phyloP scores from a whole-genome alignment of 2,329 filamentous ascomycete genomes.

The Penicillium palitans region DNA sequence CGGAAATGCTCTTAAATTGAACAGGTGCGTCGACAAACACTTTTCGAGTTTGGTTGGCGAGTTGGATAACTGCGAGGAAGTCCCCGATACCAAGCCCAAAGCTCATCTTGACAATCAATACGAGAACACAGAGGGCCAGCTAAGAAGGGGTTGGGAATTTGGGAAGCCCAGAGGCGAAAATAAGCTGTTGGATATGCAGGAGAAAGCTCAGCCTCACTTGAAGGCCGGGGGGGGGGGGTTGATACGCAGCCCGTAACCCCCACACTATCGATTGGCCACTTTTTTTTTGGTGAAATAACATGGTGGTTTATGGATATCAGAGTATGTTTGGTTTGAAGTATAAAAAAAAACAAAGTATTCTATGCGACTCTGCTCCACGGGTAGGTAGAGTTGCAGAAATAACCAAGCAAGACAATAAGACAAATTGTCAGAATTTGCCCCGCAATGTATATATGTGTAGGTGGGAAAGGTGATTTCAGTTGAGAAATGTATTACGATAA shows the following conservation, averaged over 20 bases:
- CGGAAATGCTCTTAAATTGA: constrained; percentile 10
- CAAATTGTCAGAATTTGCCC: too few relatives aligned
- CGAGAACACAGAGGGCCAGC: background rate
- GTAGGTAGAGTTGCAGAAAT: too few relatives aligned
- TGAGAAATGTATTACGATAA: too few relatives aligned
- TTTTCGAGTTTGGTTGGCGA: background rate
- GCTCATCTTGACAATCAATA: constrained; percentile 4
- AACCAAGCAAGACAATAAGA: too few relatives aligned
- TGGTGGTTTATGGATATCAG: background rate
- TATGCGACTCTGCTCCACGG: too few relatives aligned
- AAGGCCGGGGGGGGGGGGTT: too few relatives aligned
- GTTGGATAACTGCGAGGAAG: constrained; percentile 7
- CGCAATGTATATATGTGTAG: too few relatives aligned
- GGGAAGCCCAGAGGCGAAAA: background rate
- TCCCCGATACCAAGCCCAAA: constrained; percentile 16
- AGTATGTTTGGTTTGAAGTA: background rate
- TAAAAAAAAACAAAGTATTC: too few relatives aligned
- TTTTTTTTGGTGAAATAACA: too few relatives aligned
- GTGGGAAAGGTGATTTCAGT: too few relatives aligned
- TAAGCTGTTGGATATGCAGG: background rate
- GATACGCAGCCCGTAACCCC: background rate
- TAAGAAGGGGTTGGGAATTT: too few relatives aligned
- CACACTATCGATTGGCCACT: background rate
- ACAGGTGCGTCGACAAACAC: constrained; percentile 5
- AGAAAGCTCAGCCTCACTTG: background rate